Evolutionary conservation across 2,329 filamentous ascomycete species (phyloP), one percentile per base, ranked within the genome.

Genomic region (Calonectria henricotiae): DNA sequence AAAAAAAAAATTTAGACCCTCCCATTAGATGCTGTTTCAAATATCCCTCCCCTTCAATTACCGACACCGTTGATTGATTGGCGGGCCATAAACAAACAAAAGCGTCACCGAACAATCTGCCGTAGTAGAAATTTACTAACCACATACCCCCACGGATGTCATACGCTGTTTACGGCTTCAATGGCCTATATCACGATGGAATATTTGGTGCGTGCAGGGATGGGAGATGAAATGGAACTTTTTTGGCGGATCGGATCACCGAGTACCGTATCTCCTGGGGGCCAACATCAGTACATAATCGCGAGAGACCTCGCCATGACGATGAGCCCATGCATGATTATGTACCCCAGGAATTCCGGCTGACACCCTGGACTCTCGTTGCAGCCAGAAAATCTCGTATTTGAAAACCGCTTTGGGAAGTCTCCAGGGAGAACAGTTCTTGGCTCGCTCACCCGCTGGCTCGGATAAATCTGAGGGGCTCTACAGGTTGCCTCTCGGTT

Each of bases 301-400:
- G 46, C 46, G 23, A 49, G 15, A 17, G 46, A 23, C 12, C 46
- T 49, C 46, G 23, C 25, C 23, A 49, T 23, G 15, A 17, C 25
- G 46, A 49, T 49, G 46, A 49, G 12, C 23, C 46, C 46, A 49
- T 49, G 46, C 46, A 49, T 23, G 46, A 49, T 49, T 30, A 49
- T 49, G 46, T 25, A 49, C 46, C 46, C 46, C 46, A 30, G 46
- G 25, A 49, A 49, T 3, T 13, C 25, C 25, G 25, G 46, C 46
- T 27, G 13, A 25, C 25, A 27, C 46, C 23, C 25, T 27, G 13
- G 4, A 30, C 1, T 49, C 1, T 49, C 5, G 25, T 49, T 49
- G 46, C 46, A 49, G 13, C 25, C 46, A 49, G 1, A 30, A 12
- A 2, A 49, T 49, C 23, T 49, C 25, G 3, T 49, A 49, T 49